Base-by-base conservation (phyloP, 2,329 filamentous ascomycete genomes). In the Cytospora schulzeri region DNA sequence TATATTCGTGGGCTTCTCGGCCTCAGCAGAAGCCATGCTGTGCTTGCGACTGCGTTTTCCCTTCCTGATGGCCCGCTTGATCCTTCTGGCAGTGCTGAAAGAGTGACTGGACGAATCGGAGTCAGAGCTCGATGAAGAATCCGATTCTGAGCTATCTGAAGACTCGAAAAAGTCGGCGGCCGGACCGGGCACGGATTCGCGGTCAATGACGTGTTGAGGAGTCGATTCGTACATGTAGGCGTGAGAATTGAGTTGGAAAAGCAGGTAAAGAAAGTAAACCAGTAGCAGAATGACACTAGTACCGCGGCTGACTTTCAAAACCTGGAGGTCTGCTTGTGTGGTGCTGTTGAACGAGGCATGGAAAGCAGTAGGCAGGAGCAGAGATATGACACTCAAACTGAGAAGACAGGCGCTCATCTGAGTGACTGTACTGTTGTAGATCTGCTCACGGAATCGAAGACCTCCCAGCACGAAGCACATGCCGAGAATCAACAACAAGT, bases 201-300 rank as follows among this genome's bases (percentile, higher is more conserved):
- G 69, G 57, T 75, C 74, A 64, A 91, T 88, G 50, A 88, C 83
- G 63, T 88, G 85, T 70, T 91, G 87, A 1, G 89, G 88, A 12
- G 87, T 91, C 66, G 88, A 88, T 71, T 87, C 86, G 77, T 91
- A 91, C 76, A 91, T 87, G 45, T 83, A 80, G 41, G 79, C 78
- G 71, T 91, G 89, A 1, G 89, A 87, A 70, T 88, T 90, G 57
- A 94, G 83, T 75, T 93, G 91, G 75, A 93, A 92, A 68, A 89
- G 78, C 6, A 94, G 85, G 69, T 93, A 94, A 60, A 88, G 83
- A 24, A 81, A 83, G 73, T 94, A 94, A 19, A 92, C 87, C 31
- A 91, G 73, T 1, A 94, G 79, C 1, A 93, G 81, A 52, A 93
- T 87, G 51, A 94, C 83, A 71, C 90, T 91, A 1, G 91, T 92